These are phyloP conservation scores for Fusarium nematophilum DNA, from an alignment of 2,329 filamentous ascomycete species.

Conservation along the genomic window DNA sequence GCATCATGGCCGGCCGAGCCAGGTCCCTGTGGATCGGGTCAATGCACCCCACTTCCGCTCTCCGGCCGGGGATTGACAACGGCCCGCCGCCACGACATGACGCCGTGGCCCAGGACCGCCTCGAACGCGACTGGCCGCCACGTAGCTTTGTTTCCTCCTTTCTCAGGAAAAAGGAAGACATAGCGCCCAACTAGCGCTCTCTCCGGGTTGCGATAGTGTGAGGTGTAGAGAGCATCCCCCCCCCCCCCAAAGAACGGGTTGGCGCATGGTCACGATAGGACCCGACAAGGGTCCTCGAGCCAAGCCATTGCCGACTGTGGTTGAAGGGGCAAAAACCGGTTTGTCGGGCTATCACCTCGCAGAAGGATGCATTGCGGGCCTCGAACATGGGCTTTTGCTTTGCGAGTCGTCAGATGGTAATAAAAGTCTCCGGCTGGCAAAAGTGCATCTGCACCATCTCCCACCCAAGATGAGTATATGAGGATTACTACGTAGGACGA, in stretches of 20 bases:
- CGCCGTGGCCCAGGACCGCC: conserved; percentile 12
- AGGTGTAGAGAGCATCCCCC: no score
- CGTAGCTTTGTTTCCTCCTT: conserved; percentile 23
- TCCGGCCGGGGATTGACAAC: conserved; percentile 24
- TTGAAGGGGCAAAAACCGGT: conserved; percentile 33
- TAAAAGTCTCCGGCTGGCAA: conserved; percentile 4
- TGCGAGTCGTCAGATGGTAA: conserved; percentile 9
- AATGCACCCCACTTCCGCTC: conserved; percentile 34
- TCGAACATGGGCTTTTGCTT: conserved; percentile 21
- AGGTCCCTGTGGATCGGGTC: conserved; percentile 12
- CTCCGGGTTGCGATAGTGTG: no score
- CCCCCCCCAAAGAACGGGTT: conserved; percentile 18
- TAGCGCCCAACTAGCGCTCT: conserved; percentile 5
- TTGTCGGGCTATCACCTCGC: conserved; percentile 34
- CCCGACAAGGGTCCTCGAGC: not conserved
- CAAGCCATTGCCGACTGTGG: conserved; percentile 4
- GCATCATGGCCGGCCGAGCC: conserved; percentile 2
- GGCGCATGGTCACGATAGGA: conserved; percentile 2
- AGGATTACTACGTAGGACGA: not conserved
- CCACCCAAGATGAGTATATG: not conserved
- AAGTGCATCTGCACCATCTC: not conserved
- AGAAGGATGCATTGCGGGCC: conserved; percentile 32
- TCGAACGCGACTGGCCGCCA: conserved; percentile 24
- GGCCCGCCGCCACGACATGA: not conserved
- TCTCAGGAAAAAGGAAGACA: not conserved